phyloP scores from a whole-genome alignment of 164 flowering plant genomes.

The Kalanchoe fedtschenkoi region DNA sequence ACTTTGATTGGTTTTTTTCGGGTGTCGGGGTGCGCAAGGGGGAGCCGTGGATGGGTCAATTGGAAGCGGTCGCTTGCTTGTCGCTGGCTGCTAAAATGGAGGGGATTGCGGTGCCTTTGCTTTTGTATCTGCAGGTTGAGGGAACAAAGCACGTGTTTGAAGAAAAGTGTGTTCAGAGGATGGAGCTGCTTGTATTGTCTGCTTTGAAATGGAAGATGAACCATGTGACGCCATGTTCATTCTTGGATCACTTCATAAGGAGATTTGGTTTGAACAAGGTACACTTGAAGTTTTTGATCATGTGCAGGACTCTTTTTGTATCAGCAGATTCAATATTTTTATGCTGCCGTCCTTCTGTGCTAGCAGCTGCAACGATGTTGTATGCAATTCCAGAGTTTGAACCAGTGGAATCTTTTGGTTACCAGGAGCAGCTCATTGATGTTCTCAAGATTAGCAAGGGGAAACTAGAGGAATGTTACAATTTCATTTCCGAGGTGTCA shows the following conservation, averaged over 20 bases:
- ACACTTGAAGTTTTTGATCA: slow-evolving; percentile 28
- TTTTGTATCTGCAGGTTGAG: slow-evolving; percentile 45
- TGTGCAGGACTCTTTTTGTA: slow-evolving; percentile 31
- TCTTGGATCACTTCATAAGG: slow-evolving; percentile 26
- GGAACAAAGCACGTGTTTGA: slow-evolving; percentile 20
- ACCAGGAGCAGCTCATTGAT: slow-evolving; percentile 48
- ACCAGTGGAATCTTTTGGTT: slow-evolving; percentile 33
- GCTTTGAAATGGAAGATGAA: slow-evolving; percentile 47
- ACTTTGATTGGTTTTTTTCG: slow-evolving; percentile 38
- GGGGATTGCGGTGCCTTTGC: slow-evolving; percentile 49
- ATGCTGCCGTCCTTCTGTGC: slow-evolving; percentile 31
- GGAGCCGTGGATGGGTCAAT: slow-evolving; percentile 59
- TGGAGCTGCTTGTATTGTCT: slow-evolving; percentile 50
- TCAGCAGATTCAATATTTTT: slow-evolving; percentile 29
- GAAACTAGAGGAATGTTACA: slow-evolving; percentile 43
- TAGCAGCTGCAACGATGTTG: slow-evolving; percentile 74
- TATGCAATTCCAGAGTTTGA: slow-evolving; percentile 46
- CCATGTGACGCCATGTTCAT: slow-evolving; percentile 43
- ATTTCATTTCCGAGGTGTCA: slow-evolving; percentile 30
- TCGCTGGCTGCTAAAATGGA: slow-evolving; percentile 64
- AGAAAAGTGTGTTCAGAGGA: slow-evolving; percentile 34
- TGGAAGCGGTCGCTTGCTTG: slow-evolving; percentile 51
- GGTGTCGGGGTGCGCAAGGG: slow-evolving; percentile 29
- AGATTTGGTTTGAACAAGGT: slow-evolving; percentile 29
- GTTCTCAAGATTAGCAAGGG: slow-evolving; percentile 51